Evolutionary conservation across 2,329 filamentous ascomycete genomes (phyloP).

Genomic region (Ophiostoma sp.): DNA sequence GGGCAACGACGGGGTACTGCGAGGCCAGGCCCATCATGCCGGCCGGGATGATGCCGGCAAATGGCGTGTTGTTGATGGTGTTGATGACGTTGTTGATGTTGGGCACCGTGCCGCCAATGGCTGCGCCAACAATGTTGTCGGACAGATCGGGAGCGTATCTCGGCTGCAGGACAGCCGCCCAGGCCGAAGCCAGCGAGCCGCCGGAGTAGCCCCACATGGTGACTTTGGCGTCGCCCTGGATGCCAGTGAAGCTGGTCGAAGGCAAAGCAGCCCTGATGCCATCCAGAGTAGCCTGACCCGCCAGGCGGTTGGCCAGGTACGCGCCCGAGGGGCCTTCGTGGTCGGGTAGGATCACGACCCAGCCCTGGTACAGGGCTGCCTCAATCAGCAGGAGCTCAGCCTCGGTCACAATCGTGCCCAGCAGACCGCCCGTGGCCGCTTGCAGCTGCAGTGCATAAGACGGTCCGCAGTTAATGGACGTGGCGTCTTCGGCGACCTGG

Average conservation of each 20-base stretch:
- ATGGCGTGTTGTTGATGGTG: conserved; percentile 37
- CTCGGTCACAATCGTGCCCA: conserved; percentile 29
- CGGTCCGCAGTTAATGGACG: conserved; percentile 41
- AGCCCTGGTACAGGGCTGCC: conserved; percentile 43
- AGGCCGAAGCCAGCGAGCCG: conserved; percentile 48
- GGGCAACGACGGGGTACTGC: conserved; percentile 14
- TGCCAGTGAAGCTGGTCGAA: conserved; percentile 29
- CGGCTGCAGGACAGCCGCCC: conserved; percentile 48
- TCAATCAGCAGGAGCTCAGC: conserved; percentile 33
- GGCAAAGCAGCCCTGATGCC: conserved; percentile 11
- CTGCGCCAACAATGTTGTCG: conserved; percentile 32
- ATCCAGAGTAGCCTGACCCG: conserved; percentile 42
- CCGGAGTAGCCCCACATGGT: conserved; percentile 56
- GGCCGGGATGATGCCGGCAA: conserved; percentile 33
- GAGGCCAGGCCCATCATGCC: conserved; percentile 29
- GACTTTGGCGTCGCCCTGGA: conserved; percentile 36
- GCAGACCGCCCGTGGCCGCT: not conserved
- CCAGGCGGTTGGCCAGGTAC: conserved; percentile 43
- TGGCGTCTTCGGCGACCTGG: conserved; percentile 43
- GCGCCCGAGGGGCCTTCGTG: conserved; percentile 45
- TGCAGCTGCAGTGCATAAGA: conserved; percentile 37
- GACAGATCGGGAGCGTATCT: conserved; percentile 50
- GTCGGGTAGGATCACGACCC: conserved; percentile 48
- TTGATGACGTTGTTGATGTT: conserved; percentile 43
- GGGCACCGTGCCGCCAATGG: conserved; percentile 46